These are phyloP conservation scores for Neonectria coccinea DNA, from an alignment of 2,329 filamentous ascomycete genomes.

Conservation along the genomic window DNA sequence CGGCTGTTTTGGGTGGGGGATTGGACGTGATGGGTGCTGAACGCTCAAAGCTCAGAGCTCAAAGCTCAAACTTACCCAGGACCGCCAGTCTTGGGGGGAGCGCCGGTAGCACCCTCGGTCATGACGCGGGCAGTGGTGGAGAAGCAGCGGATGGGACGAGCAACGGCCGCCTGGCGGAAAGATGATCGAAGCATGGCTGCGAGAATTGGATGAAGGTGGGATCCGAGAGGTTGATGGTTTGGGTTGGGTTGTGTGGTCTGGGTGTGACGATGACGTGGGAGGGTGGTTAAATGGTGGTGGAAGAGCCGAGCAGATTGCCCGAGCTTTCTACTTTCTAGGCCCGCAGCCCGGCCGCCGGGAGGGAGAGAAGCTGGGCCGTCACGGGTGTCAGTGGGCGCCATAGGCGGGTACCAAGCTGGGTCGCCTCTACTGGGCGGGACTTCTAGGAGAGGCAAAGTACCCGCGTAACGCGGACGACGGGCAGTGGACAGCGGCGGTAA, in stretches of 20 bases:
- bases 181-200: constrained; percentile 75
- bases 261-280: constrained; percentile 45
- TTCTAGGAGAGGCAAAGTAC: constrained; percentile 21
- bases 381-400: background rate
- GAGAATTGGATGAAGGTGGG: constrained; percentile 28
- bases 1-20: background rate
- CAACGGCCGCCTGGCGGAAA: constrained; percentile 65
- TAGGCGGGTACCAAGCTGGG: constrained; percentile 33
- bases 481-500: constrained; percentile 34
- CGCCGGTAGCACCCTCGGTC: constrained; percentile 77
- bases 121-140: constrained; percentile 72
- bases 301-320: constrained; percentile 33
- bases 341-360: constrained; percentile 18
- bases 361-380: constrained; percentile 1
- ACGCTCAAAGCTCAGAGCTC: constrained; percentile 7
- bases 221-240: constrained; percentile 35
- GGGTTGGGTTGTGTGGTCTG: constrained; percentile 23
- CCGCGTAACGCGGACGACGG: constrained; percentile 26
- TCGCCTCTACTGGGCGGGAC: fast-evolving
- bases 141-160: constrained; percentile 71
- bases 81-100: constrained; percentile 66
- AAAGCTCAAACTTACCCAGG: constrained; percentile 58
- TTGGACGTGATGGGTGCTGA: background rate
- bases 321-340: constrained; percentile 27
- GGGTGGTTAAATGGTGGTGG: constrained; percentile 30